Conservation (phyloP, 345 rosid genomes). For the Corchorus olitorius region DNA sequence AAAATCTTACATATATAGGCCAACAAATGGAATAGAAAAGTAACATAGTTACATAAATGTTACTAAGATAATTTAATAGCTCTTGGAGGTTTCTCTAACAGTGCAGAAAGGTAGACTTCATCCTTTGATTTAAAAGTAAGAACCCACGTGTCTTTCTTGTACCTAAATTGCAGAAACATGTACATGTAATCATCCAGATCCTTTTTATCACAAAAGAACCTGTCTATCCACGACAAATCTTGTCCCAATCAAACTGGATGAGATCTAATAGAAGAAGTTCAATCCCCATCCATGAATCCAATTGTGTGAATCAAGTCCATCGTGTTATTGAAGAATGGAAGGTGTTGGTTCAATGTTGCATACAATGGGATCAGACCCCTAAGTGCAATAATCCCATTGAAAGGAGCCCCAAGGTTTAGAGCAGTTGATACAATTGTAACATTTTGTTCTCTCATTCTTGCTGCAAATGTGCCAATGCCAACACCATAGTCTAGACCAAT, state of each 20-base stretch:
- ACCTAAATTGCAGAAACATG: conserved; percentile 85
- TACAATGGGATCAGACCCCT: conserved; percentile 79
- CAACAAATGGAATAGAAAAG: background rate
- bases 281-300: conserved; percentile 85
- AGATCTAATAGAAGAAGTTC: conserved; percentile 75
- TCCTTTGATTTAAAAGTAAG: conserved; percentile 59
- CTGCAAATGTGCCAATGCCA: conserved; percentile 87
- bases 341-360: conserved; percentile 74
- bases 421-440: conserved; percentile 78
- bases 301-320: conserved; percentile 82
- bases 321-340: conserved; percentile 85
- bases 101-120: conserved; percentile 78
- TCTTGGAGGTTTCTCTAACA: conserved; percentile 84
- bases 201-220: conserved; percentile 70
- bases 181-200: conserved; percentile 89
- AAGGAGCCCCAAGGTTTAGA: conserved; percentile 84
- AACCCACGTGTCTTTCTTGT: conserved; percentile 86
- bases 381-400: conserved; percentile 79
- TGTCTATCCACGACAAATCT: conserved; percentile 82
- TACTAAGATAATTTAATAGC: conserved; percentile 44
- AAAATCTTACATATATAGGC: too few relatives aligned
- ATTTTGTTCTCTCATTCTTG: conserved; percentile 80
- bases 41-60: background rate
- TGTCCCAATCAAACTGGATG: conserved; percentile 82
- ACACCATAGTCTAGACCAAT: conserved; percentile 73